Conservation (phyloP, 129 eudicot species). For the Calendula officinalis region DNA sequence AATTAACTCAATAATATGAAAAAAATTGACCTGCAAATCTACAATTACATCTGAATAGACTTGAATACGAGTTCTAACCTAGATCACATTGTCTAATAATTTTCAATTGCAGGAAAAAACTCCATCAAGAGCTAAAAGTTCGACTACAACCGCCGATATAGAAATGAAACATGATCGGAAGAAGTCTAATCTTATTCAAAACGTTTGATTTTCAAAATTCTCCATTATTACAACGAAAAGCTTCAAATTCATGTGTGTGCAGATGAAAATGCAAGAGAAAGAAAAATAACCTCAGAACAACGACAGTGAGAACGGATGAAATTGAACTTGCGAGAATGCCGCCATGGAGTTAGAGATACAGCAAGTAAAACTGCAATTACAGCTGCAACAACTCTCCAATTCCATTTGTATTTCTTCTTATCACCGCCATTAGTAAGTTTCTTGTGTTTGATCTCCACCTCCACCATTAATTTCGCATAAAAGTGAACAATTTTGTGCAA, state of each 20-base stretch:
- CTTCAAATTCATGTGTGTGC: no score
- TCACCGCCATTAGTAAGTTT: conserved; percentile 25
- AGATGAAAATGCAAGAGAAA: not conserved
- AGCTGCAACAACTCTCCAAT: conserved; percentile 44
- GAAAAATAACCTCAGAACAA: conserved; percentile 57
- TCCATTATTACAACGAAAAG: no score
- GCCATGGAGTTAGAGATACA: conserved; percentile 32
- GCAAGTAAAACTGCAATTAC: conserved; percentile 56
- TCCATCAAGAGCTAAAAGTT: not conserved
- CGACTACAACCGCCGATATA: conserved; percentile 8
- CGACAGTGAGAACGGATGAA: conserved; percentile 45
- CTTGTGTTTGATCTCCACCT: conserved; percentile 33
- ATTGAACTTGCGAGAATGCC: conserved; percentile 30
- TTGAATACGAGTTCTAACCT: no score
- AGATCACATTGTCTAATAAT: no score
- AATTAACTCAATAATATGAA: no score
- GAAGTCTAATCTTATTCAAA: no score
- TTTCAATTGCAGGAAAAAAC: no score
- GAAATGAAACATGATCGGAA: not conserved
- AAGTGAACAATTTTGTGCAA: conserved; percentile 6
- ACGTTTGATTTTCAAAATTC: no score
- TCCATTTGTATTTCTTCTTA: no score
- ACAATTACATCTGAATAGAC: no score
- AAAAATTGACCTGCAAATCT: no score
- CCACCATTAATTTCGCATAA: conserved; percentile 49